Percentiles rank a stretch among this genome's conserved stretches.
These are phyloP conservation scores for Nothophytophthora sp. DNA, from an alignment of 352 stramenopile species.

Conservation along the genomic window DNA sequence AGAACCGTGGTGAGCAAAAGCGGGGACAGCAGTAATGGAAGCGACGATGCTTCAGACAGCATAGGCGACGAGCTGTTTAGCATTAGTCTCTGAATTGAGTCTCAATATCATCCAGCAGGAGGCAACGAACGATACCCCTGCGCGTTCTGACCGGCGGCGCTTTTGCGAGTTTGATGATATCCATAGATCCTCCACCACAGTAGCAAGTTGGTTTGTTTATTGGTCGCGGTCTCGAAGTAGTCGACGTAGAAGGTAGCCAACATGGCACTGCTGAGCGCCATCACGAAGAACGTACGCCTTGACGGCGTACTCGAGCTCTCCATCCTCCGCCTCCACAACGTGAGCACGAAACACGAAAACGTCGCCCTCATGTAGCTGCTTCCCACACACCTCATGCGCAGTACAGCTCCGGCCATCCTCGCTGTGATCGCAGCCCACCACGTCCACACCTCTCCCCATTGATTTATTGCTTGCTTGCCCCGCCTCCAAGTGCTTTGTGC, in stretches of 20 bases:
- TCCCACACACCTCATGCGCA: background rate
- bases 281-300: background rate
- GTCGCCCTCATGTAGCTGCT: background rate
- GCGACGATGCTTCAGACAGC: background rate
- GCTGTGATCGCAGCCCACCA: background rate
- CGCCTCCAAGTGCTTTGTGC: background rate
- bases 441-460: background rate
- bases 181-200: background rate
- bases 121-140: background rate
- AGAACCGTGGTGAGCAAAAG: background rate
- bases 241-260: background rate
- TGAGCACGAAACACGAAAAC: background rate
- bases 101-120: conserved; percentile 1
- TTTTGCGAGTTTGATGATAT: background rate
- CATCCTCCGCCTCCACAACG: background rate
- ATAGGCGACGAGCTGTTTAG: background rate
- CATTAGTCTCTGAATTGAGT: conserved; percentile 4
- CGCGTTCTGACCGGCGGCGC: background rate
- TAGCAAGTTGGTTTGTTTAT: background rate
- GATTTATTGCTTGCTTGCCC: background rate
- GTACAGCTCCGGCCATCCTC: background rate
- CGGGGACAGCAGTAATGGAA: background rate
- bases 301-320: background rate
- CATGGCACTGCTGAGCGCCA: background rate
- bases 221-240: background rate